Evolutionary conservation across 2,329 filamentous ascomycete genomes (phyloP).

Genomic region (Phaeophleospora eucalypticola): DNA sequence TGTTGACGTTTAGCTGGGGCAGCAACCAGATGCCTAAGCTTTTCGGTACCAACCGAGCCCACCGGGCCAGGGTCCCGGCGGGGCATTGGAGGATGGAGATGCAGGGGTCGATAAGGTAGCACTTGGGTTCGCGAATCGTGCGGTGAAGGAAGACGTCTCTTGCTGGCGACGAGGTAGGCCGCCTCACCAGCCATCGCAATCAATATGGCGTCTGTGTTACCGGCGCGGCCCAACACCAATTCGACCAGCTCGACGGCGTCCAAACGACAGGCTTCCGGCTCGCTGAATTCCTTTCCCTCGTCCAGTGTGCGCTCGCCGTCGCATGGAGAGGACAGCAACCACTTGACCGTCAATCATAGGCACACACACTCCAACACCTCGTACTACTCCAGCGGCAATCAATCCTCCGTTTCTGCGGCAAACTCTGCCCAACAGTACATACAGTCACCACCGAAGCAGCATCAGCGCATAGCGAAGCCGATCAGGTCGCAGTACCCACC

Average conservation of each 20-base stretch:
- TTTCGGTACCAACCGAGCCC: not conserved
- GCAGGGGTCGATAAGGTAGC: too few species aligned
- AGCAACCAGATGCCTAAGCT: not conserved
- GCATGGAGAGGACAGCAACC: slow-evolving; percentile 10
- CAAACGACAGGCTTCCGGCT: slow-evolving; percentile 36
- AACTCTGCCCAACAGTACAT: slow-evolving; percentile 3
- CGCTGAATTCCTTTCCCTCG: slow-evolving; percentile 39
- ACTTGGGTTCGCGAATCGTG: too few species aligned
- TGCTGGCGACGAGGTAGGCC: too few species aligned
- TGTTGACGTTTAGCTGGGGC: not conserved
- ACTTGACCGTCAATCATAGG: slow-evolving; percentile 12
- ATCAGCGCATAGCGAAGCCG: slow-evolving; percentile 16
- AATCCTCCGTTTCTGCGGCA: slow-evolving; percentile 14
- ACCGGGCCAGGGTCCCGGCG: not conserved
- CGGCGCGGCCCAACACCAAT: slow-evolving; percentile 28
- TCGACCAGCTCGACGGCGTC: slow-evolving; percentile 21
- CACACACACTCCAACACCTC: slow-evolving; percentile 37
- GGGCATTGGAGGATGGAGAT: not conserved
- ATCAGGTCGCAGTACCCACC: slow-evolving; percentile 49
- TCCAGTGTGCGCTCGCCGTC: slow-evolving; percentile 23
- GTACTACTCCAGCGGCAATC: slow-evolving; percentile 30
- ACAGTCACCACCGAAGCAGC: slow-evolving; percentile 10
- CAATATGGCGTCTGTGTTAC: slow-evolving; percentile 31
- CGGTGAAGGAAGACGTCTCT: too few species aligned
- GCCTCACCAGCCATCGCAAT: too few species aligned